Evolutionary conservation across 2,329 filamentous ascomycete species (phyloP).

Genomic region (Orbilia brochopaga): DNA sequence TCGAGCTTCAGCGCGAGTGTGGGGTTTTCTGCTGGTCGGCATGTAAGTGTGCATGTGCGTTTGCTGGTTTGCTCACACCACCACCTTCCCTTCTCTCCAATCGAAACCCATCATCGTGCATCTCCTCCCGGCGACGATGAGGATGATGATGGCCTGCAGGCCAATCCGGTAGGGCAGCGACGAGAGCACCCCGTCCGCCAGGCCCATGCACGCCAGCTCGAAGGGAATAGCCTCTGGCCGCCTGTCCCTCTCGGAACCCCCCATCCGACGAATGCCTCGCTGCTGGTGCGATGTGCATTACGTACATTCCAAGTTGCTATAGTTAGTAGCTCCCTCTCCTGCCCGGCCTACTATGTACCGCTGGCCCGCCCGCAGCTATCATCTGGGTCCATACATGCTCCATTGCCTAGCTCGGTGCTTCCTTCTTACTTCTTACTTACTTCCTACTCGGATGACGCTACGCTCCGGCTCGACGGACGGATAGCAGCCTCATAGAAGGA

Average conservation of each 20-base stretch:
- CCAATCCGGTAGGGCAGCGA: background rate
- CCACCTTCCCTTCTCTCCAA: conserved; percentile 19
- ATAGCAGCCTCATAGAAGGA: too few species aligned
- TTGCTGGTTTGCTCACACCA: conserved; percentile 38
- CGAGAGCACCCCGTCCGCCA: background rate
- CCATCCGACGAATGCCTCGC: background rate
- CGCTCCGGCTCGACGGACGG: too few species aligned
- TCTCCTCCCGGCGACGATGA: conserved; percentile 15
- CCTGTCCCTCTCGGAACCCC: background rate
- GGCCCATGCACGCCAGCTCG: background rate
- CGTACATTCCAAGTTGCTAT: background rate
- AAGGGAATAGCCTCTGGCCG: background rate
- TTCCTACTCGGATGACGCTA: too few species aligned
- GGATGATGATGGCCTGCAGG: conserved; percentile 8
- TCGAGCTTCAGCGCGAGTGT: too few species aligned
- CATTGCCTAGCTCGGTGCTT: too few species aligned
- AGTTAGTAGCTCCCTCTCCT: background rate
- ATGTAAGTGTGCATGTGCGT: conserved; percentile 15
- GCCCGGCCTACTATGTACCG: background rate
- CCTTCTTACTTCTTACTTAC: too few species aligned
- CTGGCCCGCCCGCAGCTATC: too few species aligned
- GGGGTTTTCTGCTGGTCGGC: conserved; percentile 6
- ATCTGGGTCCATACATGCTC: too few species aligned
- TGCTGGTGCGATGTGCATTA: background rate
- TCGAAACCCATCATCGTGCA: conserved; percentile 1